phyloP scores from a whole-genome alignment of 1,139 yeast genomes.

The Suhomyces bokatorum region DNA sequence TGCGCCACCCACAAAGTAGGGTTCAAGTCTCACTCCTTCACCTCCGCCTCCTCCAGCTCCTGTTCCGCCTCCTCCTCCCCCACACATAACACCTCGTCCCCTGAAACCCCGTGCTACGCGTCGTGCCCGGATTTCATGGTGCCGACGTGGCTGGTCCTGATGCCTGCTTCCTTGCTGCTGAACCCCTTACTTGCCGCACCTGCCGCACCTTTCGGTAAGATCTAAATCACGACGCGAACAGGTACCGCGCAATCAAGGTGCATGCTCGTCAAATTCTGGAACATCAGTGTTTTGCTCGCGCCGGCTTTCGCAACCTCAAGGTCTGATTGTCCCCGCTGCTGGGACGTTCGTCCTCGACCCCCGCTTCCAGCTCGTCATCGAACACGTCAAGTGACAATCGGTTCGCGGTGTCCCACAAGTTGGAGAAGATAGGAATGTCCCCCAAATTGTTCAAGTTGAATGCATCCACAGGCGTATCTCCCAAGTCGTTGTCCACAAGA shows the following conservation, averaged over 20 bases:
- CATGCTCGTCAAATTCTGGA: not conserved
- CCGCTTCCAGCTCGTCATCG: conserved; percentile 2
- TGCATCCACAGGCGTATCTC: conserved; percentile 12
- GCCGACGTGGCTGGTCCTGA: no score
- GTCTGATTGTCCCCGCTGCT: not conserved
- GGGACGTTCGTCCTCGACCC: not conserved
- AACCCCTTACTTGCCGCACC: not conserved
- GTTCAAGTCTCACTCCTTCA: no score
- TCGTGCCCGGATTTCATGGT: not conserved
- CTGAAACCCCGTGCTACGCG: not conserved
- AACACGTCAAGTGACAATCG: conserved; percentile 3
- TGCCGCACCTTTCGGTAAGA: not conserved
- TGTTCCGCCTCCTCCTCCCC: no score
- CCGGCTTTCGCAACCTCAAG: not conserved
- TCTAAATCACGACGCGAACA: conserved; percentile 3
- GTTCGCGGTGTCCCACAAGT: conserved; percentile 18
- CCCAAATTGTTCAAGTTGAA: conserved; percentile 27
- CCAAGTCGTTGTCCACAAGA: conserved; percentile 6
- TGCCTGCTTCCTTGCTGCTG: no score
- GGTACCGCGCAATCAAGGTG: conserved; percentile 1
- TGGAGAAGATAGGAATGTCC: conserved; percentile 38
- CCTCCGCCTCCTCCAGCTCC: no score
- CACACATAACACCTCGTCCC: no score
- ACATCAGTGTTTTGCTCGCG: not conserved
- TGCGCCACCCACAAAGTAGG: no score